A percentile compares a stretch with the other conserved stretches of the same genome.
Conservation (phyloP, 768 basidiomycete species). For the Cubamyces lactineus region DNA sequence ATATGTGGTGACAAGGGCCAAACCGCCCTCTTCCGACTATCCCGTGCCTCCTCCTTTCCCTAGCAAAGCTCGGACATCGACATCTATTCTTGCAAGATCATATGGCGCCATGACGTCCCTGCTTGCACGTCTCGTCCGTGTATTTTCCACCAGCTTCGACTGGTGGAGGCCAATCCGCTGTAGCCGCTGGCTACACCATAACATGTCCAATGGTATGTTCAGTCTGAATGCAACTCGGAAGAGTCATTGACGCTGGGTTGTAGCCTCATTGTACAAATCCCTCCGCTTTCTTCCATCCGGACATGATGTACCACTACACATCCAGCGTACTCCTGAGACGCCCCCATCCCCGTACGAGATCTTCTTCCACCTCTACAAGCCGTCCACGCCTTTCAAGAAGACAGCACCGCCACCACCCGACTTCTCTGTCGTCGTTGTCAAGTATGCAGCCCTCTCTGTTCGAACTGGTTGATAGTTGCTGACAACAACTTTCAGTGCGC, state of each 20-base stretch:
- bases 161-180: slow-evolving; percentile 72
- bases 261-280: slow-evolving; percentile 70
- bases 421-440: slow-evolving; percentile 83
- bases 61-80: slow-evolving; percentile 18
- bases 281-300: slow-evolving; percentile 77
- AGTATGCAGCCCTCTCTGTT: slow-evolving; percentile 47
- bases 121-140: slow-evolving; percentile 35
- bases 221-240: slow-evolving; percentile 1
- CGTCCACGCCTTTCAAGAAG: slow-evolving; percentile 82
- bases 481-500: slow-evolving; percentile 54
- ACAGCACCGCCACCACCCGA: slow-evolving; percentile 78
- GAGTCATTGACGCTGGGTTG: slow-evolving; percentile 1
- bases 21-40: slow-evolving; percentile 58
- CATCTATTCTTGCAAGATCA: slow-evolving; percentile 42
- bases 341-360: slow-evolving; percentile 67
- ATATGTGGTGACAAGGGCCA: slow-evolving; percentile 82
- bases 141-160: slow-evolving; percentile 43
- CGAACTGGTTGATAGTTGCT: background rate
- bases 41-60: slow-evolving; percentile 47
- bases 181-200: slow-evolving; percentile 50
- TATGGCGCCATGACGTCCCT: slow-evolving; percentile 34
- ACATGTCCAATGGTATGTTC: slow-evolving; percentile 56
- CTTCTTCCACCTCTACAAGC: slow-evolving; percentile 93
- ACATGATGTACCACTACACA: slow-evolving; percentile 51
- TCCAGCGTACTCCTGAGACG: slow-evolving; percentile 28